phyloP scores from a whole-genome alignment of 2,329 filamentous ascomycete species.

The Penicillium concentricum region DNA sequence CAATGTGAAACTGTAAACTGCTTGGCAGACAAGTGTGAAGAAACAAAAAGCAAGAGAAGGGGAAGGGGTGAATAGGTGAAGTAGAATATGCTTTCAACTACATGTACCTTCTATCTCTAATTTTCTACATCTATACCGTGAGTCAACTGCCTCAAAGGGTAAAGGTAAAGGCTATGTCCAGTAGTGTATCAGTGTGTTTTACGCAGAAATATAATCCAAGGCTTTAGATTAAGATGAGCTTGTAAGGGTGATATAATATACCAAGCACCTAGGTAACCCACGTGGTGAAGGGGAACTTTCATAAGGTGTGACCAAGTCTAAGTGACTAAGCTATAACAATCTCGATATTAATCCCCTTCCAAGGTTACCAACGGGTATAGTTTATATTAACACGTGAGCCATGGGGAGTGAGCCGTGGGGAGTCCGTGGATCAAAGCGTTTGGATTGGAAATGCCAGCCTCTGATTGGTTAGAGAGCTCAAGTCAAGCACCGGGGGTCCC shows the following conservation, averaged over 20 bases:
- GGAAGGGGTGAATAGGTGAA: too few relatives aligned
- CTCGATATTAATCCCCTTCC: not conserved
- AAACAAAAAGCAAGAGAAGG: not conserved
- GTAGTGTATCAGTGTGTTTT: not conserved
- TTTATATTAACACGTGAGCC: not conserved
- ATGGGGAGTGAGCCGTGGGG: not conserved
- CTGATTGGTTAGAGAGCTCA: constrained; percentile 5
- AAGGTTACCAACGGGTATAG: not conserved
- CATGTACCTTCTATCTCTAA: too few relatives aligned
- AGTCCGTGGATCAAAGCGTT: not conserved
- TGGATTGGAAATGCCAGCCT: not conserved
- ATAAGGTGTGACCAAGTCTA: too few relatives aligned
- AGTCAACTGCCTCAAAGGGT: not conserved
- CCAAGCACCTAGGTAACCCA: too few relatives aligned
- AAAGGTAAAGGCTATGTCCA: not conserved
- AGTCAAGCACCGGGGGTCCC: constrained; percentile 17
- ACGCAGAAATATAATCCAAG: too few relatives aligned
- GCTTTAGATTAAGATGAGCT: too few relatives aligned
- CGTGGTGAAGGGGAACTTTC: not conserved
- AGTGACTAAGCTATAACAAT: not conserved
- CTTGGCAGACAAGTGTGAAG: not conserved
- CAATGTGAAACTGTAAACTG: too few relatives aligned
- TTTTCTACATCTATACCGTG: not conserved
- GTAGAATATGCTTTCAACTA: not conserved
- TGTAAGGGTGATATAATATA: too few relatives aligned